A percentile compares a stretch with the other conserved stretches of the same genome.
Conservation (phyloP, 495 filamentous ascomycete genomes). For the Pyrenopolyporus hunteri region DNA sequence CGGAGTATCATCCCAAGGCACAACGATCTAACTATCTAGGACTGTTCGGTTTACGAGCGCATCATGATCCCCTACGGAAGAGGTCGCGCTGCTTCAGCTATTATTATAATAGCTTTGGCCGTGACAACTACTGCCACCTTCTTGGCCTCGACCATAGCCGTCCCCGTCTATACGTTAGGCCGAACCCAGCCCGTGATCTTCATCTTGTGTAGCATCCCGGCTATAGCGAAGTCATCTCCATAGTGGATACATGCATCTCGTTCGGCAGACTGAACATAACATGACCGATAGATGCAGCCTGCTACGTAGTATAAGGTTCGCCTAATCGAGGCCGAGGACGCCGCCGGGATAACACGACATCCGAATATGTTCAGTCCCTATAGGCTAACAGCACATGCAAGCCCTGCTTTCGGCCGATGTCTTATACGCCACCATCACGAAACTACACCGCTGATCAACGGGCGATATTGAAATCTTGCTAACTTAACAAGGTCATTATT, state of each 20-base stretch:
- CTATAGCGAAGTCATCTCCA: conserved; percentile 3
- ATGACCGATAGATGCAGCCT: conserved; percentile 2
- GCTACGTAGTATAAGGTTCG: conserved; percentile 18
- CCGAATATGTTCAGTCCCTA: background rate
- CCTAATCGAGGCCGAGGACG: conserved; percentile 8
- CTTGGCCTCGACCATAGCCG: background rate
- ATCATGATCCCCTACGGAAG: background rate
- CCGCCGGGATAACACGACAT: background rate
- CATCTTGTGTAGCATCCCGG: background rate
- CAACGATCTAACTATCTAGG: conserved; percentile 6
- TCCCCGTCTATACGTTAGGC: background rate
- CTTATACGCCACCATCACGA: conserved; percentile 20
- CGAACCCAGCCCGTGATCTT: conserved; percentile 6
- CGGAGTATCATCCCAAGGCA: conserved; percentile 3
- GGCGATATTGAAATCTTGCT: background rate
- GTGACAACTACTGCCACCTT: too few relatives aligned
- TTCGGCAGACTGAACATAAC: background rate
- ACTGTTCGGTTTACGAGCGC: background rate
- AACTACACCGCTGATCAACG: background rate
- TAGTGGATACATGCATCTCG: background rate
- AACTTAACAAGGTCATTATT: conserved; percentile 1
- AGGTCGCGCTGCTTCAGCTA: too few relatives aligned
- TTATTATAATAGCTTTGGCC: too few relatives aligned
- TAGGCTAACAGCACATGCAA: background rate
- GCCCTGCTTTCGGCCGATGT: conserved; percentile 4